Evolutionary conservation across 2,329 filamentous ascomycete species (phyloP).

Genomic region (Scedosporium apiospermum): DNA sequence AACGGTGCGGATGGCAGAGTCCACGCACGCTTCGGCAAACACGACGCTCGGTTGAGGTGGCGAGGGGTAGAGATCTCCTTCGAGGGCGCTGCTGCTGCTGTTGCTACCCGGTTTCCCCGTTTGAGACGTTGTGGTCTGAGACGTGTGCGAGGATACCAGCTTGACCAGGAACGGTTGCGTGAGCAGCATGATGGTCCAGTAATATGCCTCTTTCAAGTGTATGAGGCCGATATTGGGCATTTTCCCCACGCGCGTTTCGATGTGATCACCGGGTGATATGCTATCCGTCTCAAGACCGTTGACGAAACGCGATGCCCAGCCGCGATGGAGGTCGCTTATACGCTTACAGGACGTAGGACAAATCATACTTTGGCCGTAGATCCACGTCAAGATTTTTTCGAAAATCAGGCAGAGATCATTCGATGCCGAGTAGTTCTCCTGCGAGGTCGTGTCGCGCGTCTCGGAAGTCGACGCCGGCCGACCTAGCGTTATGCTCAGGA

Average conservation of each 20-base stretch:
- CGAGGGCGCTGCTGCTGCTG: too few species aligned
- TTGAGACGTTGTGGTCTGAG: not conserved
- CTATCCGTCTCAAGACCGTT: slow-evolving; percentile 12
- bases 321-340: slow-evolving; percentile 18
- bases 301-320: slow-evolving; percentile 15
- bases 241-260: slow-evolving; percentile 11
- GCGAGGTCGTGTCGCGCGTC: slow-evolving; percentile 11
- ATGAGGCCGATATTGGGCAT: slow-evolving; percentile 17
- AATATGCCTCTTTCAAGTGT: slow-evolving; percentile 26
- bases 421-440: slow-evolving; percentile 16
- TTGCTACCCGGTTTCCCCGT: too few species aligned
- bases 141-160: slow-evolving; percentile 9
- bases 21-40: slow-evolving; percentile 22
- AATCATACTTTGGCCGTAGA: slow-evolving; percentile 22
- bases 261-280: slow-evolving; percentile 9
- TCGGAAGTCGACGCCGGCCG: slow-evolving; percentile 23
- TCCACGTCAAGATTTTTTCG: slow-evolving; percentile 23
- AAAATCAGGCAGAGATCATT: slow-evolving; percentile 26
- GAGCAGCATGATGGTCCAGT: slow-evolving; percentile 27
- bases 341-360: slow-evolving; percentile 15
- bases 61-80: too few species aligned
- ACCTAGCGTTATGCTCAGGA: slow-evolving; percentile 22
- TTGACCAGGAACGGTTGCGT: slow-evolving; percentile 27
- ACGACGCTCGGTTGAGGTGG: slow-evolving; percentile 11
- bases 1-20: slow-evolving; percentile 24